Conservation (phyloP, 345 rosid genomes). For the Psidium guajava region DNA sequence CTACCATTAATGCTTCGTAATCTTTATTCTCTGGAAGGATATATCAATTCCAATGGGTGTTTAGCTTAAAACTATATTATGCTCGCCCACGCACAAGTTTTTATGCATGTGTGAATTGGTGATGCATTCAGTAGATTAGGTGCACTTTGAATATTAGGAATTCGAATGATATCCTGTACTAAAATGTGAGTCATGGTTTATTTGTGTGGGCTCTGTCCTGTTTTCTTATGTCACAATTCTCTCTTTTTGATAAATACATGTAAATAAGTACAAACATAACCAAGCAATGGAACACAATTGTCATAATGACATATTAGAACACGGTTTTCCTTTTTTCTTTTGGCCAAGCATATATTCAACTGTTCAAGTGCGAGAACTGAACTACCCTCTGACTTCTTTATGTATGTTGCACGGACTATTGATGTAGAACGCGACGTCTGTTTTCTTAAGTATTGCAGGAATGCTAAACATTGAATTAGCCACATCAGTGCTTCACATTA, state of each 20-base stretch:
- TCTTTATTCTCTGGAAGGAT: background rate
- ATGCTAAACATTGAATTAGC: background rate
- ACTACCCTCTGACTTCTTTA: background rate
- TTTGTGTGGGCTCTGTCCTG: background rate
- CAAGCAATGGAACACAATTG: background rate
- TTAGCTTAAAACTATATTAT: background rate
- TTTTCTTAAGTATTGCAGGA: background rate
- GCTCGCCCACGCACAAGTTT: background rate
- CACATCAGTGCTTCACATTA: background rate
- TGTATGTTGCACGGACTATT: background rate
- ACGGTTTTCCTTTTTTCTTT: background rate
- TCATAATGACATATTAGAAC: background rate
- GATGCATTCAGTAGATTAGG: background rate
- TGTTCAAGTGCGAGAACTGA: background rate
- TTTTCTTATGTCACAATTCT: background rate
- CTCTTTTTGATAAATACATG: background rate
- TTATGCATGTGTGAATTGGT: background rate
- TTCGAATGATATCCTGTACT: background rate
- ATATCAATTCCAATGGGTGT: background rate
- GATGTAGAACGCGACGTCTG: background rate
- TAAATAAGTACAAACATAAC: background rate
- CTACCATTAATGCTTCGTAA: background rate
- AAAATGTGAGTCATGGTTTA: background rate
- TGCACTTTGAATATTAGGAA: background rate
- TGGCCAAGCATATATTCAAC: background rate